Evolutionary conservation across 208 protist species (phyloP).

Genomic region (Plasmodiophora brassicae): DNA sequence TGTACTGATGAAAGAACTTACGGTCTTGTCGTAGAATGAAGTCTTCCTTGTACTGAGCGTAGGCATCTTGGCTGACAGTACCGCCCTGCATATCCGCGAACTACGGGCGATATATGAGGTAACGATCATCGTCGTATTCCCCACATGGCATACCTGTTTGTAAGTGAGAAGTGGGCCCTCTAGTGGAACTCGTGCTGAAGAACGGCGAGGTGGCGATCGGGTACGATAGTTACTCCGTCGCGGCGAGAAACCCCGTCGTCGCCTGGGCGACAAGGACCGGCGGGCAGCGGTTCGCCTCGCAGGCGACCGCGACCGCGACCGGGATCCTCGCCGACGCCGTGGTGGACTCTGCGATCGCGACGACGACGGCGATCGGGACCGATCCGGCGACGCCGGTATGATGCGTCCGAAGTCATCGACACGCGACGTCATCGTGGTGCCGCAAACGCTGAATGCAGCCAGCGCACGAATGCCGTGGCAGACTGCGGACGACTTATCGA

Average conservation of each 20-base stretch:
- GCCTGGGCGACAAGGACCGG: no score
- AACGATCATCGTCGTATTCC: no score
- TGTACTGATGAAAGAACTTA: conserved; percentile 34
- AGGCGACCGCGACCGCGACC: no score
- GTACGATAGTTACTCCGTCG: no score
- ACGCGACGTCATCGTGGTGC: neutral
- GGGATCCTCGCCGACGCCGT: neutral
- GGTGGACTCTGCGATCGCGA: neutral
- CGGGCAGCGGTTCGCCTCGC: no score
- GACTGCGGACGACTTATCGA: no score
- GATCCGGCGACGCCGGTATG: neutral
- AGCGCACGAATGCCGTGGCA: no score
- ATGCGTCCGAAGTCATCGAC: conserved; percentile 20
- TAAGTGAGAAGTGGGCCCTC: conserved; percentile 1
- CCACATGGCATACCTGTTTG: no score
- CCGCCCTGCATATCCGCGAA: neutral
- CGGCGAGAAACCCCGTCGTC: no score
- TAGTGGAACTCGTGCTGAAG: neutral
- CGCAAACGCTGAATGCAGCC: neutral
- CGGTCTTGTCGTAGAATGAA: conserved; percentile 14
- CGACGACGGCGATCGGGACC: neutral
- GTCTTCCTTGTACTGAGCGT: conserved; percentile 13
- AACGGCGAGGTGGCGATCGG: neutral
- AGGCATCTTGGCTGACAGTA: neutral
- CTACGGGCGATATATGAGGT: neutral